Conservation (phyloP, 2,329 filamentous ascomycete genomes). For the Fusarium protoensiforme region DNA sequence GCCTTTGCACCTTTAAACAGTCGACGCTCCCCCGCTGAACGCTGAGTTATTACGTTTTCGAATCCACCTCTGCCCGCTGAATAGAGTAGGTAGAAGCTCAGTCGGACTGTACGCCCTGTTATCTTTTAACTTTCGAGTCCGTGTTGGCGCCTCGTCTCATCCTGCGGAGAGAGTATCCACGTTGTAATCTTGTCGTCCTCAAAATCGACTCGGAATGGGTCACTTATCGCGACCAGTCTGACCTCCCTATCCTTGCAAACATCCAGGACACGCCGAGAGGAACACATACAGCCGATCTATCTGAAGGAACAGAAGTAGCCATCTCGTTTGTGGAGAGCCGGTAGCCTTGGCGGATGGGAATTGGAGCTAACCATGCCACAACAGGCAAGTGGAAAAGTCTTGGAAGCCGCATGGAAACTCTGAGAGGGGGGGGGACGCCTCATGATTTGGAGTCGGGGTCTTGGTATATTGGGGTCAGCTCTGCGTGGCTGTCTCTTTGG, state of each 20-base stretch:
- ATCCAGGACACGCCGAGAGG: background rate
- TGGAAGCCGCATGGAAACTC: conserved; percentile 25
- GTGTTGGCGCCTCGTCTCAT: background rate
- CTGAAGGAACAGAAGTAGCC: background rate
- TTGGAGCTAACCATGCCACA: conserved; percentile 12
- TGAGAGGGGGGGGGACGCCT: background rate
- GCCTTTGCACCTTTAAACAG: conserved; percentile 12
- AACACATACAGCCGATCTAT: background rate
- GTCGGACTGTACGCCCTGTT: background rate
- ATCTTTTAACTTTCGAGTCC: background rate
- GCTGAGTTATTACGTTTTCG: conserved; percentile 36
- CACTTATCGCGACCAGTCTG: background rate
- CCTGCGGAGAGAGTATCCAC: background rate
- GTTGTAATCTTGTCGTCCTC: background rate
- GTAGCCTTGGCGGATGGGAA: conserved; percentile 24
- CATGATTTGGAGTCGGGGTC: conserved; percentile 21
- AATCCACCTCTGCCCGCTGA: conserved; percentile 28
- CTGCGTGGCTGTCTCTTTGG: background rate
- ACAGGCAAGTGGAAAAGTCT: conserved; percentile 36
- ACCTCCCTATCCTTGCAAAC: background rate
- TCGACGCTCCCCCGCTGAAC: conserved; percentile 8
- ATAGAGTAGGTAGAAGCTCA: conserved; percentile 19
- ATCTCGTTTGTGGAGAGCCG: conserved; percentile 18
- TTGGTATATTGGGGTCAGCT: conserved; percentile 25
- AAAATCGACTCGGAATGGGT: background rate